Percentiles rank a stretch among this genome's conserved stretches.
phyloP scores from a whole-genome alignment of 2,329 filamentous ascomycete genomes.

The Neocucurbitaria cava region DNA sequence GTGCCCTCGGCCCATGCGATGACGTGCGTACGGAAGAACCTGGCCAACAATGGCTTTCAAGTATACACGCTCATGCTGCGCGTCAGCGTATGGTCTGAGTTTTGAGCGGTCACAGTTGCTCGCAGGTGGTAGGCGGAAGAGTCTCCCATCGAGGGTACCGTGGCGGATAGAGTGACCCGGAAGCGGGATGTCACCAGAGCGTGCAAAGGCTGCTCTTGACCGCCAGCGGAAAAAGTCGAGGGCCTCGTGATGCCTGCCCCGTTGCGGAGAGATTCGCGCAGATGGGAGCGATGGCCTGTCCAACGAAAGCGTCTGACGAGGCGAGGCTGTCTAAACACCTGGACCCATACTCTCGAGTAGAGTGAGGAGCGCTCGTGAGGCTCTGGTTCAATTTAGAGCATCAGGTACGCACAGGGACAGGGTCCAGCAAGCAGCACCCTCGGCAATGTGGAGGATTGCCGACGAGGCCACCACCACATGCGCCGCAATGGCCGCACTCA shows the following conservation, averaged over 20 bases:
- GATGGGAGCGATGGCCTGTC: conserved; percentile 1
- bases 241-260: conserved; percentile 30
- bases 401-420: conserved; percentile 13
- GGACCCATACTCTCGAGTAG: background rate
- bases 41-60: conserved; percentile 39
- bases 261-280: conserved; percentile 4
- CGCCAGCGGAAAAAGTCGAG: conserved; percentile 36
- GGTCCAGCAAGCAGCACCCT: conserved; percentile 13
- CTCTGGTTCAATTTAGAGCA: conserved; percentile 12
- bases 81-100: conserved; percentile 12
- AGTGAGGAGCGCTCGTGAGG: conserved; percentile 13
- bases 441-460: conserved; percentile 27
- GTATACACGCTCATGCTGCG: conserved; percentile 10
- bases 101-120: conserved; percentile 4
- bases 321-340: conserved; percentile 2
- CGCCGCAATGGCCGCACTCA: background rate
- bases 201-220: conserved; percentile 31
- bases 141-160: conserved; percentile 16
- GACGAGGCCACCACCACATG: conserved; percentile 25
- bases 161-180: conserved; percentile 32
- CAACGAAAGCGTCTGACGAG: conserved; percentile 3
- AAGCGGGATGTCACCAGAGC: conserved; percentile 38
- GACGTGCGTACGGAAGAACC: conserved; percentile 28
- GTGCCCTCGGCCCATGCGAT: conserved; percentile 26
- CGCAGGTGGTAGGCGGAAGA: conserved; percentile 19